Conservation (phyloP, 108 stramenopile species). For the Skeletonema marinoi region DNA sequence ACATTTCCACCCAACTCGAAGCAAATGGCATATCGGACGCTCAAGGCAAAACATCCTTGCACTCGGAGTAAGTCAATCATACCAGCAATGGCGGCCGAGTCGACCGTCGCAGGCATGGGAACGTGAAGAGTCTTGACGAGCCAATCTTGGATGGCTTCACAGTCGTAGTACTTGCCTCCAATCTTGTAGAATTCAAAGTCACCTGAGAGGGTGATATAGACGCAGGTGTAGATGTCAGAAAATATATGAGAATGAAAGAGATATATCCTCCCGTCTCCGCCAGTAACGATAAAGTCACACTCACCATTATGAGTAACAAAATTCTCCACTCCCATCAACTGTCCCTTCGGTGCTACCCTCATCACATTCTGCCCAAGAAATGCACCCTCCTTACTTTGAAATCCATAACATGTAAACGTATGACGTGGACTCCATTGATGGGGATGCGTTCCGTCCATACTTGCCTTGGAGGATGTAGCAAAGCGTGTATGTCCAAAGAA, state of each 20-base stretch:
- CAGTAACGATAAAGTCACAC: no score
- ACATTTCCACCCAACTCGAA: constrained; percentile 19
- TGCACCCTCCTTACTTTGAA: no score
- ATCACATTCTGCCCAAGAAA: no score
- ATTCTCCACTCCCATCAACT: constrained; percentile 48
- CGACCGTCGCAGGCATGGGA: constrained; percentile 57
- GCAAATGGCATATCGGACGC: constrained; percentile 58
- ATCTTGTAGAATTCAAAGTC: constrained; percentile 77
- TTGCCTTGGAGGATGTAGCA: constrained; percentile 65
- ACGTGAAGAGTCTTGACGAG: constrained; percentile 32
- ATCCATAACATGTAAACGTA: no score
- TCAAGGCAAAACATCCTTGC: constrained; percentile 64
- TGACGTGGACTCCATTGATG: constrained; percentile 65
- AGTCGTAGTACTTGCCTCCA: constrained; percentile 54
- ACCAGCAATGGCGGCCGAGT: constrained; percentile 69
- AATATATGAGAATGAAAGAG: not conserved
- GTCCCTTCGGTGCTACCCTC: not conserved
- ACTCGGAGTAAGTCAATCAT: constrained; percentile 63
- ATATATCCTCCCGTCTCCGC: no score
- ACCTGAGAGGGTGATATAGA: constrained; percentile 16
- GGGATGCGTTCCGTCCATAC: constrained; percentile 72
- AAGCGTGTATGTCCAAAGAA: constrained; percentile 74
- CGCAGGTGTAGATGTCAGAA: not conserved
- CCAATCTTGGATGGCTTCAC: constrained; percentile 60
- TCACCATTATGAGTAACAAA: constrained; percentile 68